These are phyloP conservation scores for Podaxis pistillaris DNA, from an alignment of 768 basidiomycete genomes.

Conservation along the genomic window DNA sequence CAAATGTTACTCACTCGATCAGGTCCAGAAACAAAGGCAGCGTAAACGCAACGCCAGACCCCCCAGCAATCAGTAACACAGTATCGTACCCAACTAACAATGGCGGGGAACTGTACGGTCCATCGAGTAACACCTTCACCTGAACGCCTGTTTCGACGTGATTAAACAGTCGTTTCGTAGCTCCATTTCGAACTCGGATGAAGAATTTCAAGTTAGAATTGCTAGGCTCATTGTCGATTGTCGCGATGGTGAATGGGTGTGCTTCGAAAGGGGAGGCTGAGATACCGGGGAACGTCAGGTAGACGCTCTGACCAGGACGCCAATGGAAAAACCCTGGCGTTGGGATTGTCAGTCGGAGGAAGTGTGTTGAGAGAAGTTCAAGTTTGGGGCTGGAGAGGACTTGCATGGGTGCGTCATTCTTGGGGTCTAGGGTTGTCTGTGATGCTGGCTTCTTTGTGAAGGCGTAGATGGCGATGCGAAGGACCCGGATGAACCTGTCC, in stretches of 20 bases:
- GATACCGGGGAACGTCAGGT: conserved; percentile 47
- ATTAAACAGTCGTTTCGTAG: conserved; percentile 49
- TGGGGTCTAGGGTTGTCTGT: neutral
- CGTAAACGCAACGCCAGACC: conserved; percentile 49
- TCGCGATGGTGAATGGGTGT: conserved; percentile 64
- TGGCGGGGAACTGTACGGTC: conserved; percentile 42
- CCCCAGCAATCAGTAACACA: conserved; percentile 43
- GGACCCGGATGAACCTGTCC: conserved; percentile 49
- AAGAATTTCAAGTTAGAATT: conserved; percentile 47
- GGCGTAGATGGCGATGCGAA: conserved; percentile 44
- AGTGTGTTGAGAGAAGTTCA: conserved; percentile 41
- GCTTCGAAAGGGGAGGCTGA: conserved; percentile 46
- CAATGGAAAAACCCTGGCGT: conserved; percentile 41
- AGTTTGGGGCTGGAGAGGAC: conserved; percentile 24
- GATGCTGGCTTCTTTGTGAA: conserved; percentile 30
- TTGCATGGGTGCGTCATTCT: neutral
- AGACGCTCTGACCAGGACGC: conserved; percentile 54
- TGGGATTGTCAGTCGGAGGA: conserved; percentile 45
- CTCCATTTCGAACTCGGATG: conserved; percentile 56
- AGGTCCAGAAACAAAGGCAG: conserved; percentile 43
- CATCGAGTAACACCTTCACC: conserved; percentile 49
- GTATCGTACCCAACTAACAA: conserved; percentile 34
- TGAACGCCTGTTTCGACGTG: conserved; percentile 21
- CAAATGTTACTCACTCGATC: conserved; percentile 30
- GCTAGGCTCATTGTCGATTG: conserved; percentile 25